These are phyloP conservation scores for Fragilariopsis cylindrus DNA, from an alignment of 108 stramenopile genomes.

Conservation along the genomic window DNA sequence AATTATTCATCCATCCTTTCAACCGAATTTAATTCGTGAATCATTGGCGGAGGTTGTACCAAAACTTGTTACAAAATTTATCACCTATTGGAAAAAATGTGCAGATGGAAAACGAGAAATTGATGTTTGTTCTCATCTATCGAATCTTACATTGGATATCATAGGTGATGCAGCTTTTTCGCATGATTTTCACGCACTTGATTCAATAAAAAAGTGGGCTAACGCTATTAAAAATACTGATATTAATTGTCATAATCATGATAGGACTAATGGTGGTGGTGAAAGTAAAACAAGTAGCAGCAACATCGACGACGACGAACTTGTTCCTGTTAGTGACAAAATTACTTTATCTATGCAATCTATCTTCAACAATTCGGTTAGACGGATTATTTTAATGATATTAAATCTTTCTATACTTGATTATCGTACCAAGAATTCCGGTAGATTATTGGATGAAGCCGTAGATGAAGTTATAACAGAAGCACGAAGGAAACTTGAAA, in stretches of 20 bases:
- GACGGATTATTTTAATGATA: constrained; percentile 28
- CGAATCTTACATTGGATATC: constrained; percentile 56
- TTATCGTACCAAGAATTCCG: constrained; percentile 29
- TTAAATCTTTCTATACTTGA: constrained; percentile 23
- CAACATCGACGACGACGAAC: background rate
- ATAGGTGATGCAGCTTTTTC: constrained; percentile 64
- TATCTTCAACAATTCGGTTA: constrained; percentile 21
- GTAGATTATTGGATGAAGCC: constrained; percentile 34
- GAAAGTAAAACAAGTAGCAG: too few species aligned
- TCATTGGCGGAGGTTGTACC: constrained; percentile 42
- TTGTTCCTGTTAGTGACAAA: constrained; percentile 31
- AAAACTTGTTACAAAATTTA: constrained; percentile 22
- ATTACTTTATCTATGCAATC: constrained; percentile 29
- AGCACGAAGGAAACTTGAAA: constrained; percentile 27
- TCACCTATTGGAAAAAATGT: constrained; percentile 45
- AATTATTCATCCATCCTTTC: constrained; percentile 67
- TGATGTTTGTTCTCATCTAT: constrained; percentile 49
- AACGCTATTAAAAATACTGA: background rate
- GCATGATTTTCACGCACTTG: constrained; percentile 51
- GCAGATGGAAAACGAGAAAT: constrained; percentile 44
- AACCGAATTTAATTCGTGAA: constrained; percentile 37
- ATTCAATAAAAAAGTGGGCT: constrained; percentile 51
- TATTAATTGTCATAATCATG: background rate
- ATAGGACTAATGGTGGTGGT: background rate
- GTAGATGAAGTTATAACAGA: constrained; percentile 46